phyloP scores from a whole-genome alignment of 2,329 filamentous ascomycete genomes.

The Arthrinium puccinioides region DNA sequence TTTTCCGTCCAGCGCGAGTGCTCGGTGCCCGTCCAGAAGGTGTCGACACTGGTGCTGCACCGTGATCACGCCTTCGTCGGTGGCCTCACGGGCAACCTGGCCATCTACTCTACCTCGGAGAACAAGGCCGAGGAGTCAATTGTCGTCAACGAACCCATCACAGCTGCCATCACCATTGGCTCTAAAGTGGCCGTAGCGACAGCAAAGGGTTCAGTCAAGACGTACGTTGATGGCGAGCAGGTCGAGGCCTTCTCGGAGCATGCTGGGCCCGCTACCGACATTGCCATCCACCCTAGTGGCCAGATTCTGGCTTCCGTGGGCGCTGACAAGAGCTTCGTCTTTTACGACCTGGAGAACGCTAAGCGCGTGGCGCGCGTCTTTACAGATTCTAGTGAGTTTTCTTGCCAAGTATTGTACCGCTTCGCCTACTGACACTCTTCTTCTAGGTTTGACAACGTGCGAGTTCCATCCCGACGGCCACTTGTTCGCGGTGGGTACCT shows the following conservation, averaged over 20 bases:
- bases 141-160: slow-evolving; percentile 61
- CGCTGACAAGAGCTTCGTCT: slow-evolving; percentile 82
- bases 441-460: slow-evolving; percentile 62
- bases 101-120: slow-evolving; percentile 66
- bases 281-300: slow-evolving; percentile 77
- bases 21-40: slow-evolving; percentile 37
- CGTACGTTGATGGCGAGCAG: slow-evolving; percentile 62
- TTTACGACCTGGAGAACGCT: slow-evolving; percentile 70
- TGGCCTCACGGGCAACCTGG: slow-evolving; percentile 66
- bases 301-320: slow-evolving; percentile 82
- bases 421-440: slow-evolving; percentile 11
- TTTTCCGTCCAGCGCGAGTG: slow-evolving; percentile 39
- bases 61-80: slow-evolving; percentile 66
- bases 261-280: slow-evolving; percentile 68
- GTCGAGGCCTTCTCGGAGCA: slow-evolving; percentile 70
- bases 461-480: slow-evolving; percentile 97
- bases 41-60: slow-evolving; percentile 41
- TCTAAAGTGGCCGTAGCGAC: slow-evolving; percentile 67
- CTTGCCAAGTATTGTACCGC: not conserved
- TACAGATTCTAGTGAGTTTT: slow-evolving; percentile 65
- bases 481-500: slow-evolving; percentile 78
- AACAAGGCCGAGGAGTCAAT: slow-evolving; percentile 62
- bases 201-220: slow-evolving; percentile 68
- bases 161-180: slow-evolving; percentile 56
- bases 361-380: slow-evolving; percentile 71